Percentiles rank a stretch among this genome's conserved stretches.
Evolutionary conservation across 2,329 filamentous ascomycete genomes (phyloP).

Genomic region (Fusarium solani-melongenae): DNA sequence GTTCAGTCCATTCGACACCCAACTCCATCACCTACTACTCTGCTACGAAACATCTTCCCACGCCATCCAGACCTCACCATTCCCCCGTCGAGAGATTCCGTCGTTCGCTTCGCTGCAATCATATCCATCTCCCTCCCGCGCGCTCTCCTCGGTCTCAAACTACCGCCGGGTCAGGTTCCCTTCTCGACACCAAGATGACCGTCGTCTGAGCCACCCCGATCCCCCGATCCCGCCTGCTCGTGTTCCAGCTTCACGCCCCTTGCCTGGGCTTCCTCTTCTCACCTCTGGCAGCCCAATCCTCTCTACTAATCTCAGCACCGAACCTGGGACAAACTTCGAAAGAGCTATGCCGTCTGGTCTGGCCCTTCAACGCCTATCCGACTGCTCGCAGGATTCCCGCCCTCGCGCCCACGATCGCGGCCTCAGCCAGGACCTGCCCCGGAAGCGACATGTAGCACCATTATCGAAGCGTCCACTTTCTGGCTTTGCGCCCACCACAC

Average conservation of each 20-base stretch:
- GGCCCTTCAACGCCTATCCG: slow-evolving; percentile 34
- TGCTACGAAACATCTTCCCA: slow-evolving; percentile 9
- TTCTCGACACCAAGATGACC: slow-evolving; percentile 38
- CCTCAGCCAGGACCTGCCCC: slow-evolving; percentile 19
- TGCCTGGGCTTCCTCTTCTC: slow-evolving; percentile 16
- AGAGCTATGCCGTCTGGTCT: slow-evolving; percentile 41
- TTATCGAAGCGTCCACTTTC: slow-evolving; percentile 23
- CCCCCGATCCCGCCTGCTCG: slow-evolving; percentile 21
- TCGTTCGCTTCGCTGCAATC: slow-evolving; percentile 29
- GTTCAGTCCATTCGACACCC: slow-evolving; percentile 19
- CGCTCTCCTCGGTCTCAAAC: slow-evolving; percentile 17
- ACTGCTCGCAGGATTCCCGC: slow-evolving; percentile 30
- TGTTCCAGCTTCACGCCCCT: slow-evolving; percentile 15
- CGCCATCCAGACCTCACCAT: slow-evolving; percentile 1
- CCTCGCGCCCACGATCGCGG: slow-evolving; percentile 26
- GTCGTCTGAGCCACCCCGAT: slow-evolving; percentile 33
- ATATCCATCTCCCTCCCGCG: background rate
- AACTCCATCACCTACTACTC: background rate
- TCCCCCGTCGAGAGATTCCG: slow-evolving; percentile 24
- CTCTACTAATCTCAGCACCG: slow-evolving; percentile 6
- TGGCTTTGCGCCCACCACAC: slow-evolving; percentile 34
- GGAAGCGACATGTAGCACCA: slow-evolving; percentile 38
- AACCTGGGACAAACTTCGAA: slow-evolving; percentile 18
- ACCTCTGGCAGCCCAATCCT: slow-evolving; percentile 12
- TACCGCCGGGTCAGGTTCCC: slow-evolving; percentile 12